Percentiles rank a stretch among this genome's conserved stretches.
phyloP scores from a whole-genome alignment of 345 rosid species.

The Corchorus olitorius region DNA sequence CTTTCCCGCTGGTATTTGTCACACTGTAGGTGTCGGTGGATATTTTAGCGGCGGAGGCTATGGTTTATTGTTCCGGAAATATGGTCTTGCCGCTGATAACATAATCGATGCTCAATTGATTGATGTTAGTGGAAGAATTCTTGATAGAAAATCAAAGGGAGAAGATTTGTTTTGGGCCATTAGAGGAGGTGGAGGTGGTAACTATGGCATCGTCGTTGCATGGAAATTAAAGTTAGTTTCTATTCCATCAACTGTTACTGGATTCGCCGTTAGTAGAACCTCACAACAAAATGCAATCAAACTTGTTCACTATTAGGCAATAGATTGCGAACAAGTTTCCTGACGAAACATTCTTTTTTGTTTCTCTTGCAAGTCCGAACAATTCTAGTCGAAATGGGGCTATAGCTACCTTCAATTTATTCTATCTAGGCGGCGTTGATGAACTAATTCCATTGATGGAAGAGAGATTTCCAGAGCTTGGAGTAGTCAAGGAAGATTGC shows the following conservation, averaged over 20 bases:
- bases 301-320: slow-evolving; percentile 13
- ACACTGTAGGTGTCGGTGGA: no score
- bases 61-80: no score
- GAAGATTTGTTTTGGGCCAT: no score
- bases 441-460: slow-evolving; percentile 7
- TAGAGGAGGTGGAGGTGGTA: no score
- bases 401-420: background rate
- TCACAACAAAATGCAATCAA: slow-evolving; percentile 12
- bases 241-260: background rate
- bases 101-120: no score
- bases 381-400: slow-evolving; percentile 2
- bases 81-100: no score
- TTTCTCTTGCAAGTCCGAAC: background rate
- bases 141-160: no score
- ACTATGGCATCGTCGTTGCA: background rate
- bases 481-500: no score
- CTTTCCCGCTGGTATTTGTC: no score
- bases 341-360: background rate
- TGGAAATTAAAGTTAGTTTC: background rate
- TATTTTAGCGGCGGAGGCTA: no score
- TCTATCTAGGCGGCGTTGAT: background rate
- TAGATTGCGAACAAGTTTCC: background rate
- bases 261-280: background rate
- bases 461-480: background rate
- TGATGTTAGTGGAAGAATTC: no score